Evolutionary conservation across 768 basidiomycete species (phyloP), one percentile per base, ranked within the genome.

Genomic region (Pholiota molesta): DNA sequence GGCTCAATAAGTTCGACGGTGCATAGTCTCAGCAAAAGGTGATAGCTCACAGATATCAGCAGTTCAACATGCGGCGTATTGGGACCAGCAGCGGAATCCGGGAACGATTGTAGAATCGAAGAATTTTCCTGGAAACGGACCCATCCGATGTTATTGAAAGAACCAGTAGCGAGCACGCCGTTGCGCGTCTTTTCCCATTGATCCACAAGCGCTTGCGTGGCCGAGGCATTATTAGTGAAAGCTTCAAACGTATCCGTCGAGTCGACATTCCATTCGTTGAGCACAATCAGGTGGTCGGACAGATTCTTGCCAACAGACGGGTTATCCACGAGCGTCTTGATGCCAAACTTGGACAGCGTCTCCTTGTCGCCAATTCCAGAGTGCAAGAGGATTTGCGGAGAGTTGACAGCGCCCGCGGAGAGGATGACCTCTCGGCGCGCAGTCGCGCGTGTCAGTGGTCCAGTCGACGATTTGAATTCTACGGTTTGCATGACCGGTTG

Each of bases 81-180:
- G 11, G 73, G 72, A 0, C 81, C 80, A 29, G 77, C 63, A 1
- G 77, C 62, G 35, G 79, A 78, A 62, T 80, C 79, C 2, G 64
- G 59, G 26, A 67, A 66, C 13, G 57, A 64, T 14, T 73, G 45
- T 53, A 76, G 72, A 29, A 79, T 68, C 4, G 73, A 53, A 2
- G 74, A 64, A 45, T 75, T 66, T 1, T 57, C 39, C 4, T 73
- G 71, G 28, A 81, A 47, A 9, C 74, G 68, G 13, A 74, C 35
- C 42, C 67, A 74, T 0, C 75, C 77, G 7, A 69, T 16, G 8
- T 62, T 59, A 29, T 71, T 69, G 54, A 62, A 59, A 28, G 66
- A 60, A 7, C 65, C 62, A 28, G 68, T 68, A 1, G 68, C 69
- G 13, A 74, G 60, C 4, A 70, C 65, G 0, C 73, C 73, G 4